Base-by-base conservation (phyloP, 176 grass and related monocot species). In the Pontederia crassipes region DNA sequence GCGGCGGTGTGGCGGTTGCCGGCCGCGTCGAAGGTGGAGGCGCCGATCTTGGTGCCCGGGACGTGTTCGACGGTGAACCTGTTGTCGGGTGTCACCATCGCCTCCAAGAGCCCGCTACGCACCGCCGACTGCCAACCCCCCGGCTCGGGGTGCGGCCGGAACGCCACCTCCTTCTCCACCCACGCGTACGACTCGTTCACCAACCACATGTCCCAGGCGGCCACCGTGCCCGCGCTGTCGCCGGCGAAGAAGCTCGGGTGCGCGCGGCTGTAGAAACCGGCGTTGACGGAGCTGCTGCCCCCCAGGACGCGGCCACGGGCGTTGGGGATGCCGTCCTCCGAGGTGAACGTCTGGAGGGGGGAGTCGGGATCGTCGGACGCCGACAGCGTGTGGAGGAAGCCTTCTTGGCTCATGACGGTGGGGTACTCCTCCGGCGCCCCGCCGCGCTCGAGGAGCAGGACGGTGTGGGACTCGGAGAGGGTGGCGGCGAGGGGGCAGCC, bases 241-340 rank as follows among this genome's bases (percentile, higher is more conserved):
- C 64, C 62, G 20, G 28, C n/a, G 54, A 81, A 95, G 74, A 80
- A 95, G 28, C 24, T 76, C 0, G 62, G 79, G 72, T 86, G 90
- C 5, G 77, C 90, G 54, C 80, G 86, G 0, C 82, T 89, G 82
- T 95, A 95, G 79, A 95, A 95, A 2, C 90, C 86, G 11, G 82
- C 86, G 54, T 89, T 84, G 74, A 95, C 86, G 17, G 77, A 28
- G 59, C 59, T 62, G 59, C 59, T 62, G 35, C 59, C 59, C 14
- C 59, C 59, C 13, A 62, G 32, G 40, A 62, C 59, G n/a, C 59
- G 59, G 15, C 59, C 59, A 1, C 59, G 59, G 40, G 32, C 14
- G 59, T 62, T 62, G 29, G 59, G 35, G 59, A 62, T 35, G 35
- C 59, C 59, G 8, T 62, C 59, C 29, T 47, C 32, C 32, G 59